Evolutionary conservation across 2,329 filamentous ascomycete species (phyloP).

Genomic region (Botryotinia convoluta): DNA sequence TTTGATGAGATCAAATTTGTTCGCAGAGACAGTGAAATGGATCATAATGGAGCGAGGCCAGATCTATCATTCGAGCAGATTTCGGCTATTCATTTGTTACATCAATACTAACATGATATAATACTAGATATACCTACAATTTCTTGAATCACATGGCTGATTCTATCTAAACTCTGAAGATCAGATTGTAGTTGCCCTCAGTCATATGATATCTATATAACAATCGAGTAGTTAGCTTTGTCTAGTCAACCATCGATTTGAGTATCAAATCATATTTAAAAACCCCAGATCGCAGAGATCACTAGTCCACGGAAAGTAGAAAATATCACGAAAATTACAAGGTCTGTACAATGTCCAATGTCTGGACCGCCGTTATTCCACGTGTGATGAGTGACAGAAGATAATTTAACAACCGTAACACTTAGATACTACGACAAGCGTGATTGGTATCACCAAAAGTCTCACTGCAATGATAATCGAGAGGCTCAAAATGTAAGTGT

Average conservation of each 20-base stretch:
- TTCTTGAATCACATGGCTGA: neutral
- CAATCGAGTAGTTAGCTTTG: neutral
- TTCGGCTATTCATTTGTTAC: neutral
- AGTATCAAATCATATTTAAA: neutral
- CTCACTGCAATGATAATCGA: neutral
- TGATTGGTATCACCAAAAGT: neutral
- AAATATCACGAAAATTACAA: neutral
- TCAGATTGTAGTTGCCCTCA: neutral
- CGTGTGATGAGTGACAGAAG: neutral
- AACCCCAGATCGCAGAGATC: neutral
- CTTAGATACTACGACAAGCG: neutral
- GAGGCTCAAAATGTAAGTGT: neutral
- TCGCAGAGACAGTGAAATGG: neutral
- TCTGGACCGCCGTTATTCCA: neutral
- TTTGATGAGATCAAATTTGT: neutral
- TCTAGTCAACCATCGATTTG: neutral
- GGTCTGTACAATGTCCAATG: neutral
- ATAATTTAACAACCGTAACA: neutral
- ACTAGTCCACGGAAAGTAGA: neutral
- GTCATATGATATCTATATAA: neutral
- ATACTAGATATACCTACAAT: neutral
- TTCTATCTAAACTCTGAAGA: neutral
- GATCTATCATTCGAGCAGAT: neutral
- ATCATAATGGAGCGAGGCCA: neutral
- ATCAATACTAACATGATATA: neutral